These are phyloP conservation scores for Penicillium glabrum DNA, from an alignment of 2,329 filamentous ascomycete species.

Conservation along the genomic window DNA sequence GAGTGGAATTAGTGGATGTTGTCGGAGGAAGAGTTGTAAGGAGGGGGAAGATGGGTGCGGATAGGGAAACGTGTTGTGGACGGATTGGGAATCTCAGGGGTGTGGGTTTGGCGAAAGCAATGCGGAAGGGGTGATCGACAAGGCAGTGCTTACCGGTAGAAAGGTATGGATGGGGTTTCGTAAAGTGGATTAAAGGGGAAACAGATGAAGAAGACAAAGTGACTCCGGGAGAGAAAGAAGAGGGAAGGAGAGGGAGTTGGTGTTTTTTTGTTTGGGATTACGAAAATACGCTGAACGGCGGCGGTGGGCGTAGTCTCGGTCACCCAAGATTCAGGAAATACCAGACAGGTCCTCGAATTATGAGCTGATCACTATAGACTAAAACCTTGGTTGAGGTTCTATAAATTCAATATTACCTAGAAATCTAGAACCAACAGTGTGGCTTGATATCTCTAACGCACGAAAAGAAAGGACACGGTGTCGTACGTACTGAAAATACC, in stretches of 20 bases:
- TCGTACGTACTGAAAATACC: slow-evolving; percentile 13
- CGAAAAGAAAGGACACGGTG: slow-evolving; percentile 17
- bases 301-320: slow-evolving; percentile 37
- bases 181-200: slow-evolving; percentile 2
- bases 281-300: slow-evolving; percentile 32
- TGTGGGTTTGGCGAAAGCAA: slow-evolving; percentile 2
- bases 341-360: neutral
- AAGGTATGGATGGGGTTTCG: neutral
- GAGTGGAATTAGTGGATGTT: slow-evolving; percentile 11
- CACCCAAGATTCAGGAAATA: neutral
- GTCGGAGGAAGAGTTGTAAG: slow-evolving; percentile 12
- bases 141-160: slow-evolving; percentile 1
- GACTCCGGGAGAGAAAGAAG: neutral
- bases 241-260: slow-evolving; percentile 14
- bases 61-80: slow-evolving; percentile 27
- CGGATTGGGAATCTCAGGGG: slow-evolving; percentile 9
- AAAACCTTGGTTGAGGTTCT: neutral
- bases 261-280: slow-evolving; percentile 37
- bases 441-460: neutral
- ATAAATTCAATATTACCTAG: neutral
- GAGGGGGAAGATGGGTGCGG: slow-evolving; percentile 14
- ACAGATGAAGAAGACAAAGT: neutral
- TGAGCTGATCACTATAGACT: neutral
- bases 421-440: neutral
- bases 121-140: slow-evolving; percentile 8